phyloP scores from a whole-genome alignment of 129 eudicot species.

The Silybum marianum region DNA sequence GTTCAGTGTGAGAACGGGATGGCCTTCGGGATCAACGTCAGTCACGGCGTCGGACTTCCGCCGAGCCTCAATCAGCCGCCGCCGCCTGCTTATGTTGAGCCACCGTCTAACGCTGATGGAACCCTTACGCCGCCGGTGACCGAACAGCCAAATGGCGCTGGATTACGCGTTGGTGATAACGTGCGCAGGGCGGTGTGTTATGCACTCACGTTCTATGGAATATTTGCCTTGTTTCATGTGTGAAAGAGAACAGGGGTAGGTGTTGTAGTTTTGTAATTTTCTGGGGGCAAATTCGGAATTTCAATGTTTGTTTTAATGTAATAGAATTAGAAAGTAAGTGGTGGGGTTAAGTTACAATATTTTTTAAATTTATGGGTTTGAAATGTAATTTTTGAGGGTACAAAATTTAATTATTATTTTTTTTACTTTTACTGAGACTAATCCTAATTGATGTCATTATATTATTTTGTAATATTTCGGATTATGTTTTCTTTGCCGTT shows the following conservation, averaged over 20 bases:
- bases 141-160: constrained; percentile 35
- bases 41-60: constrained; percentile 78
- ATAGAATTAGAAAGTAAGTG: neutral
- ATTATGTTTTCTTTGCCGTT: no score
- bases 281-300: constrained; percentile 20
- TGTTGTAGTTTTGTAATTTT: constrained; percentile 1
- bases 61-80: constrained; percentile 91
- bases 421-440: neutral
- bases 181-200: constrained; percentile 29
- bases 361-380: neutral
- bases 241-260: constrained; percentile 7
- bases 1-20: constrained; percentile 65
- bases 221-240: constrained; percentile 22
- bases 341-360: neutral
- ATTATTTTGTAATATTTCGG: no score
- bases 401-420: neutral
- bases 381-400: neutral
- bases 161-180: constrained; percentile 28
- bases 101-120: constrained; percentile 52
- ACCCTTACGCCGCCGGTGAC: constrained; percentile 49
- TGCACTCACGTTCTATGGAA: constrained; percentile 32
- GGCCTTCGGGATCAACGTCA: constrained; percentile 72
- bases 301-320: neutral
- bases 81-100: constrained; percentile 73
- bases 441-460: no score